A percentile compares a stretch with the other conserved stretches of the same genome.
phyloP scores from a whole-genome alignment of 441 rosid species.

The Gossypium gossypioides region DNA sequence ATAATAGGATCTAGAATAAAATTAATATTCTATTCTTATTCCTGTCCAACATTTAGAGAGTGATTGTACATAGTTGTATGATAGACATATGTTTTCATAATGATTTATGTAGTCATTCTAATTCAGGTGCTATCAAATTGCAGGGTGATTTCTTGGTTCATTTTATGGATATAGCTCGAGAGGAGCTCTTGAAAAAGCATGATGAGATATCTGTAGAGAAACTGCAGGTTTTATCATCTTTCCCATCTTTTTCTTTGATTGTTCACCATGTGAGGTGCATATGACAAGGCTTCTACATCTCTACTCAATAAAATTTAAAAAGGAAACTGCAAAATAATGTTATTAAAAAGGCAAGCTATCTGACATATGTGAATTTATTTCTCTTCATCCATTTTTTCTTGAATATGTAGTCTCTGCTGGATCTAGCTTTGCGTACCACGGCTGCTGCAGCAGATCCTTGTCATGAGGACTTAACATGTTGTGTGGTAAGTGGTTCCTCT shows the following conservation, averaged over 20 bases:
- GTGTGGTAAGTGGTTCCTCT: slow-evolving; percentile 50
- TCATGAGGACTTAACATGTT: slow-evolving; percentile 89
- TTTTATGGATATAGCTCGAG: slow-evolving; percentile 95
- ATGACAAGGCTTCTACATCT: not conserved
- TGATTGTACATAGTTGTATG: not conserved
- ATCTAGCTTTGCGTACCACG: slow-evolving; percentile 90
- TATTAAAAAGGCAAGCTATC: not conserved
- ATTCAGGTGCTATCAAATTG: slow-evolving; percentile 12
- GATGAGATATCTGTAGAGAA: slow-evolving; percentile 83
- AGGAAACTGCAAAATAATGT: not conserved
- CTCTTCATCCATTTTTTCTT: not conserved
- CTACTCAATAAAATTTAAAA: not conserved
- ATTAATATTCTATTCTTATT: not conserved
- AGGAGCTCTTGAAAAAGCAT: slow-evolving; percentile 72
- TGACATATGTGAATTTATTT: slow-evolving; percentile 16
- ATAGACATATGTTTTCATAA: not conserved
- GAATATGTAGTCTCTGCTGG: slow-evolving; percentile 70
- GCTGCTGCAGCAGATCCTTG: slow-evolving; percentile 96
- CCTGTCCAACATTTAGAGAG: not conserved
- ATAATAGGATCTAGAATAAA: not conserved
- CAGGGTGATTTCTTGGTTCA: slow-evolving; percentile 98
- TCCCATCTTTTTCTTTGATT: not conserved
- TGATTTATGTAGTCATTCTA: slow-evolving; percentile 10
- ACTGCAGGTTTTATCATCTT: slow-evolving; percentile 56
- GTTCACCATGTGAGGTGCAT: slow-evolving; percentile 4